Base-by-base conservation (phyloP, 2,329 filamentous ascomycete genomes). In the Fusarium coicis region DNA sequence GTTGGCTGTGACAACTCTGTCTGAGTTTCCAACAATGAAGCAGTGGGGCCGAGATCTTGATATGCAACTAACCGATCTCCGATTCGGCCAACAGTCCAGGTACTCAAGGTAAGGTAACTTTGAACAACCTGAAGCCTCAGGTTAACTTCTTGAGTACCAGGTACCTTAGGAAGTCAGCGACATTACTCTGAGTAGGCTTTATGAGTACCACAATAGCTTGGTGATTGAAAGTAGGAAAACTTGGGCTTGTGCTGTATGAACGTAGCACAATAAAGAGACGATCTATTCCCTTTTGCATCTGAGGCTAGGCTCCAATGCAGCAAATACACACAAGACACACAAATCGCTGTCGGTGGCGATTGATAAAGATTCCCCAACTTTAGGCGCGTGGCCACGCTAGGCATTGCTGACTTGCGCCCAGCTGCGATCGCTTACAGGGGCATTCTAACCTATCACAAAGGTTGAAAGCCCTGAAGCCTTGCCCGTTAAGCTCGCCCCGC, bases 1-100 rank as follows among this genome's bases (percentile, higher is more conserved):
- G 39, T 54, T 44, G 42, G 9, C 26, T 19, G 23, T 54, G 42
- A 63, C 44, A 56, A 34, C 47, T 46, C 42, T 36, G 28, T 34
- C 32, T 36, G 28, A 42, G 49, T 26, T 39, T 43, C 23, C 10
- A 44, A 63, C 37, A 21, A 47, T 42, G 23, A 52, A 57, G 28
- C 61, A 65, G 64, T 74, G 75, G 67, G 60, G 52, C 47, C n/a
- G 44, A 54, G 57, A 60, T 63, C 59, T 62, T 52, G 44, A 62
- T 69, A 77, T 77, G 76, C 74, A 77, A 75, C 54, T 77, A 77
- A 68, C 68, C 76, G 72, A 72, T 59, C 36, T 46, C 46, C 50
- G 61, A 54, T 44, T 61, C 34, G 23, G 49, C 28, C 47, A 43
- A 56, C 15, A 43, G 44, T 21, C 36, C 14, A 53, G 23, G 44